These are phyloP conservation scores for Alternaria sp. DNA, from an alignment of 2,329 filamentous ascomycete genomes.

Conservation along the genomic window DNA sequence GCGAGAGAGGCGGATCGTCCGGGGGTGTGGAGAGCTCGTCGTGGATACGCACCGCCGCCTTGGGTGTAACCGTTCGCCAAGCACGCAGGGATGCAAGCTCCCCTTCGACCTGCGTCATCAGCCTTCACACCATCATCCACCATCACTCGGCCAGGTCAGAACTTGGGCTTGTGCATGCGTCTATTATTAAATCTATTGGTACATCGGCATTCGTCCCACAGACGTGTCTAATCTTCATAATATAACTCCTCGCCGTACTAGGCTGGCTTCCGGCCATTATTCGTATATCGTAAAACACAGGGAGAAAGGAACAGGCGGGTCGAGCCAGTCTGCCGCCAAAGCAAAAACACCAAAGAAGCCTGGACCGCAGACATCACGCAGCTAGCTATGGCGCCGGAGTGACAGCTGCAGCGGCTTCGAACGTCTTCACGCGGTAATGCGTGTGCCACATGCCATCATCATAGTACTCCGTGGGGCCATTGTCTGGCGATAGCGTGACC, in stretches of 20 bases:
- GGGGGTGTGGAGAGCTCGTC: conserved; percentile 39
- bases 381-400: conserved; percentile 1
- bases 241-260: conserved; percentile 3
- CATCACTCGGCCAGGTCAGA: not conserved
- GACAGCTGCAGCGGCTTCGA: conserved; percentile 18
- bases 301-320: conserved; percentile 6
- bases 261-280: conserved; percentile 9
- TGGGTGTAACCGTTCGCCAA: conserved; percentile 34
- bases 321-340: conserved; percentile 6
- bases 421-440: conserved; percentile 48
- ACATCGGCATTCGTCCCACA: not conserved
- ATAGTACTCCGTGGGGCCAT: conserved; percentile 48
- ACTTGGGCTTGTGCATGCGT: not conserved
- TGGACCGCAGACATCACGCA: not conserved
- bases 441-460: conserved; percentile 57
- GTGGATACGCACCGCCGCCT: conserved; percentile 27
- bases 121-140: not conserved
- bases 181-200: conserved; percentile 4
- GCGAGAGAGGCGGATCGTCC: conserved; percentile 25
- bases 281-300: conserved; percentile 8
- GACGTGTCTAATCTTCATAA: not conserved
- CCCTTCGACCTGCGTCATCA: conserved; percentile 38
- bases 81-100: conserved; percentile 35
- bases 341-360: not conserved
- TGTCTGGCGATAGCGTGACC: conserved; percentile 34